These are phyloP conservation scores for Aspergillus alliaceus DNA, from an alignment of 2,329 filamentous ascomycete genomes.

Conservation along the genomic window DNA sequence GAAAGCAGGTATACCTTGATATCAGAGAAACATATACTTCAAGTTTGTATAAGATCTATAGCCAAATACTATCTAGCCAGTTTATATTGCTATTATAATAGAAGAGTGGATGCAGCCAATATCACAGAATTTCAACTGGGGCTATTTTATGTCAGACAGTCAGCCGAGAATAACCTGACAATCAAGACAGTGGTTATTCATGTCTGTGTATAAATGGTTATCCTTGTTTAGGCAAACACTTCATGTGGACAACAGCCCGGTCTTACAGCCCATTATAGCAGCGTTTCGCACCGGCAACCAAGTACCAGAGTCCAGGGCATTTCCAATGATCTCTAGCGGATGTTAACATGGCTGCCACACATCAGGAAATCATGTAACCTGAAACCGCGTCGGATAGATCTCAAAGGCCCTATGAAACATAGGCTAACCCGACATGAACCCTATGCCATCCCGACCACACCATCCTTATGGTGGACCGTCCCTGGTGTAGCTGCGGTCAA, in stretches of 20 bases:
- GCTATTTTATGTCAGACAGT: slow-evolving; percentile 3
- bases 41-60: slow-evolving; percentile 5
- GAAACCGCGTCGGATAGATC: not conserved
- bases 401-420: not conserved
- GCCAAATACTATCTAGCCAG: slow-evolving; percentile 1
- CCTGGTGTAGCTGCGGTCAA: not conserved
- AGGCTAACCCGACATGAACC: not conserved
- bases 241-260: not conserved
- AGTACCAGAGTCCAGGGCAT: slow-evolving; percentile 4
- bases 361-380: not conserved
- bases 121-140: not conserved
- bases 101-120: slow-evolving; percentile 5
- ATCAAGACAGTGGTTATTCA: not conserved
- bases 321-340: too few relatives aligned
- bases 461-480: not conserved
- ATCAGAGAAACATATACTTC: not conserved
- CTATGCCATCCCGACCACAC: not conserved
- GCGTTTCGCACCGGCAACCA: slow-evolving; percentile 2
- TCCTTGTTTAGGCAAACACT: not conserved
- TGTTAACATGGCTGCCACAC: not conserved
- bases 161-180: not conserved
- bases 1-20: slow-evolving; percentile 4
- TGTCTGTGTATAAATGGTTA: not conserved
- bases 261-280: not conserved
- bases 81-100: slow-evolving; percentile 7